phyloP scores from a whole-genome alignment of 2,329 filamentous ascomycete genomes.

The Aschersonia sp. region DNA sequence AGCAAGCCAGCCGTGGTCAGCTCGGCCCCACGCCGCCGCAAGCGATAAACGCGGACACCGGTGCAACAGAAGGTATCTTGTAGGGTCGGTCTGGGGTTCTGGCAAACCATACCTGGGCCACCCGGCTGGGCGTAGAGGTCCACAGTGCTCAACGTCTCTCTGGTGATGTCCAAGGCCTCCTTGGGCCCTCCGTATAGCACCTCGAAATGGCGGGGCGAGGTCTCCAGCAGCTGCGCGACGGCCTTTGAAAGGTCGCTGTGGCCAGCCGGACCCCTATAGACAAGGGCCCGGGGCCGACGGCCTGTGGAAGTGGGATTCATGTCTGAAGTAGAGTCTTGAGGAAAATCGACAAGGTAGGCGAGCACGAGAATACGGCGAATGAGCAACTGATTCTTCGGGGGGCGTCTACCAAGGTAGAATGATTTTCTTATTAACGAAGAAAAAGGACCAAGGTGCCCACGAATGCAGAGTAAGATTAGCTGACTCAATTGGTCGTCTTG shows the following conservation, averaged over 20 bases:
- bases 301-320: not conserved
- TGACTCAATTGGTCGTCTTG: too few relatives aligned
- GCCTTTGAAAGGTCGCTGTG: slow-evolving; percentile 7
- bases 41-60: not conserved
- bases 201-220: slow-evolving; percentile 8
- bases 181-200: slow-evolving; percentile 9
- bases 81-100: too few relatives aligned
- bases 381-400: too few relatives aligned
- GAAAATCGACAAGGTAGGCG: not conserved
- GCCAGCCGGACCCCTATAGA: slow-evolving; percentile 10
- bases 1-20: too few relatives aligned
- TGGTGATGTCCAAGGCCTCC: slow-evolving; percentile 6
- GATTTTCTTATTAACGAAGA: too few relatives aligned
- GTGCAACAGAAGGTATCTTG: not conserved
- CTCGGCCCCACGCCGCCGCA: too few relatives aligned
- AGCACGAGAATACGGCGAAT: not conserved
- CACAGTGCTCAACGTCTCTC: slow-evolving; percentile 6
- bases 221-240: slow-evolving; percentile 9
- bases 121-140: slow-evolving; percentile 9
- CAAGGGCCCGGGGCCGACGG: slow-evolving; percentile 6
- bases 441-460: too few relatives aligned
- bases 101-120: slow-evolving; percentile 7
- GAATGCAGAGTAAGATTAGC: too few relatives aligned
- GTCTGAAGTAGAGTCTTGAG: not conserved
- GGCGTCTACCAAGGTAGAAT: too few relatives aligned